Percentiles rank a stretch among this genome's conserved stretches.
phyloP scores from a whole-genome alignment of 2,329 filamentous ascomycete species.

The Hawksworthiomyces lignivorus region DNA sequence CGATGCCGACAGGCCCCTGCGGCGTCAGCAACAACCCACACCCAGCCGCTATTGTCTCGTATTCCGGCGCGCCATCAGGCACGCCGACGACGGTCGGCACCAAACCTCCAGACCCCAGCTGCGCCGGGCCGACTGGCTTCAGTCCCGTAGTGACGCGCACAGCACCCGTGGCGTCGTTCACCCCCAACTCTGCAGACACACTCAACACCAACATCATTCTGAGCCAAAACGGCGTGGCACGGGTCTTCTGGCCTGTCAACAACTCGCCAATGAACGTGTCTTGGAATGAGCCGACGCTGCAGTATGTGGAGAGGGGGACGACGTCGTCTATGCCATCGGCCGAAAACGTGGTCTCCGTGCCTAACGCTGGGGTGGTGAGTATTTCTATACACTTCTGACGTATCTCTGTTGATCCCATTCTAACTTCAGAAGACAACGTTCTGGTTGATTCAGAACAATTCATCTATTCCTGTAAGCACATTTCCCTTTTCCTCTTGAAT shows the following conservation, averaged over 20 bases:
- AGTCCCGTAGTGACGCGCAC: slow-evolving; percentile 17
- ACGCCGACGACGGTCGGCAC: slow-evolving; percentile 21
- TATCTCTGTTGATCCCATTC: no score
- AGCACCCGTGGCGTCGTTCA: slow-evolving; percentile 14
- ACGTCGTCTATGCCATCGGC: slow-evolving; percentile 6
- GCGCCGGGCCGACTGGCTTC: slow-evolving; percentile 14
- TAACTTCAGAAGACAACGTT: slow-evolving; percentile 24
- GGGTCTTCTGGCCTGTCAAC: slow-evolving; percentile 23
- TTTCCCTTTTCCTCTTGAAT: slow-evolving; percentile 37
- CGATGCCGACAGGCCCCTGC: slow-evolving; percentile 21
- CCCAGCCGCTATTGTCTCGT: slow-evolving; percentile 24
- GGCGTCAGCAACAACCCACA: slow-evolving; percentile 18
- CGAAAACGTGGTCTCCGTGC: slow-evolving; percentile 10
- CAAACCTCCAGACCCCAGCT: slow-evolving; percentile 13
- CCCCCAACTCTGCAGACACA: slow-evolving; percentile 9
- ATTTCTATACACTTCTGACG: no score
- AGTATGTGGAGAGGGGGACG: slow-evolving; percentile 24
- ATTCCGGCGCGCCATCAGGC: slow-evolving; percentile 16
- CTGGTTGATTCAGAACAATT: slow-evolving; percentile 28
- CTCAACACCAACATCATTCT: slow-evolving; percentile 13
- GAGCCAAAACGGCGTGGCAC: slow-evolving; percentile 17
- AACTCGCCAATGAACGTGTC: slow-evolving; percentile 19
- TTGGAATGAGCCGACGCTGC: slow-evolving; percentile 29
- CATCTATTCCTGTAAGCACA: slow-evolving; percentile 17
- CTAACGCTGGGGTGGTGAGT: slow-evolving; percentile 2